Conservation (phyloP, 2,329 filamentous ascomycete species). For the Pseudogymnoascus sp. region DNA sequence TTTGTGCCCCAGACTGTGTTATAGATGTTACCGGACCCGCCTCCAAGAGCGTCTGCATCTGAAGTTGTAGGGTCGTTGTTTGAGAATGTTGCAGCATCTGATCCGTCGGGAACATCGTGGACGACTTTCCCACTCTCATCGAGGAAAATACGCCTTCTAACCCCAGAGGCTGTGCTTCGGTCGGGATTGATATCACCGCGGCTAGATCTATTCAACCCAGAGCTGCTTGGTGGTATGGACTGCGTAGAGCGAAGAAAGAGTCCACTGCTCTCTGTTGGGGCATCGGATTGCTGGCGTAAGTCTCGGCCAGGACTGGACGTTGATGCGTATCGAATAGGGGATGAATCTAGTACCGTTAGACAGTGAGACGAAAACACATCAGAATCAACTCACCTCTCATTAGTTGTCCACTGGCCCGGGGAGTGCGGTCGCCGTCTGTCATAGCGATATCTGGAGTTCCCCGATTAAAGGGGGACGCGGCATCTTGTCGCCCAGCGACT, state of each 20-base stretch:
- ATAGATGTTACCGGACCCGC: conserved; percentile 62
- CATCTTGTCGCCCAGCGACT: conserved; percentile 30
- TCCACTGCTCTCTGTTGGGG: conserved; percentile 75
- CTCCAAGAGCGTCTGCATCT: conserved; percentile 81
- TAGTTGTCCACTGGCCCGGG: conserved; percentile 51
- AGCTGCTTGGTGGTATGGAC: conserved; percentile 42
- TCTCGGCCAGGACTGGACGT: conserved; percentile 76
- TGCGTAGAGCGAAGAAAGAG: conserved; percentile 68
- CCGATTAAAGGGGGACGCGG: conserved; percentile 50
- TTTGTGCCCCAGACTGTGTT: conserved; percentile 84
- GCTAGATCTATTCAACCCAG: conserved; percentile 49
- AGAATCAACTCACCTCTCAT: conserved; percentile 50
- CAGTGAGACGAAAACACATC: conserved; percentile 4
- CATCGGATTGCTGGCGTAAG: conserved; percentile 55
- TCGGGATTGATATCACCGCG: conserved; percentile 86
- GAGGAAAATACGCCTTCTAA: conserved; percentile 46
- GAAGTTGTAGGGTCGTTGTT: conserved; percentile 75
- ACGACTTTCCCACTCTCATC: conserved; percentile 51
- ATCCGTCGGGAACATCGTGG: conserved; percentile 45
- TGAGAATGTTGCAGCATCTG: conserved; percentile 52
- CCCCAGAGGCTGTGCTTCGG: conserved; percentile 48
- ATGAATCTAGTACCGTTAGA: conserved; percentile 61
- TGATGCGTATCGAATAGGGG: conserved; percentile 81
- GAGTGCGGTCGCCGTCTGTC: conserved; percentile 60
- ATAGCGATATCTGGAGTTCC: conserved; percentile 42